Evolutionary conservation across 805 yeast genomes (phyloP), one percentile per base, ranked within the genome.

Genomic region (Debaryomyces hansenii): DNA sequence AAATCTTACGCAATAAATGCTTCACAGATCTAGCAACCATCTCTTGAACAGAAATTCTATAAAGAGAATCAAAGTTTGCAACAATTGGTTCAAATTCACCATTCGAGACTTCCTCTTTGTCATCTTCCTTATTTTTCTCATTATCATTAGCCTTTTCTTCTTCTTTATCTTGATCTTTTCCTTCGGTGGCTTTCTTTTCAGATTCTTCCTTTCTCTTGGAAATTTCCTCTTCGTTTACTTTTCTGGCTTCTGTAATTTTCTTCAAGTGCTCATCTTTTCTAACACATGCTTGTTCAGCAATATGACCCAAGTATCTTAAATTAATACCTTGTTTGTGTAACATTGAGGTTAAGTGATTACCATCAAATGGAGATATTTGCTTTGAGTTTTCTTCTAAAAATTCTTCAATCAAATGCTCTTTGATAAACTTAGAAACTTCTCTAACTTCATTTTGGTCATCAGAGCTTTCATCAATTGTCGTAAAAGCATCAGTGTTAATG

Each of bases 251-350:
- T 16, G 54, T 53, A 12, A 47, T 44, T 33, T 56, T 55, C 38
- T 53, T 52, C 24, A 50, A 20, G 9, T 57, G 54, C 28, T 54
- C 45, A 10, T 55, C 47, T 29, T 53, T 62, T 45, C 53, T 62
- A 4, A 29, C 42, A n/a, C 54, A 21, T 44, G 66, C 62, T 42
- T 63, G 58, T 29, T 62, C 58, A 18, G 83, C 83, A 52, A 88
- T 60, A 14, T 59, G 64, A 49, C 97, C 97, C 58, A 92, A 75
- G 61, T 92, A 92, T 71, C 98, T 85, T 67, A 91, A 62, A 64
- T 90, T 91, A 63, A 92, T 83, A 74, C 99, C 99, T 45, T 75
- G 72, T 51, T 79, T 79, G 66, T 94, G 99, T 67, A 92, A 66
- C 44, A 76, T 62, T 36, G 75, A 70, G 15, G 87, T 70, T 56